Evolutionary conservation across 805 yeast species (phyloP), one percentile per base, ranked within the genome.

Genomic region (Tetrapisispora phaffii): DNA sequence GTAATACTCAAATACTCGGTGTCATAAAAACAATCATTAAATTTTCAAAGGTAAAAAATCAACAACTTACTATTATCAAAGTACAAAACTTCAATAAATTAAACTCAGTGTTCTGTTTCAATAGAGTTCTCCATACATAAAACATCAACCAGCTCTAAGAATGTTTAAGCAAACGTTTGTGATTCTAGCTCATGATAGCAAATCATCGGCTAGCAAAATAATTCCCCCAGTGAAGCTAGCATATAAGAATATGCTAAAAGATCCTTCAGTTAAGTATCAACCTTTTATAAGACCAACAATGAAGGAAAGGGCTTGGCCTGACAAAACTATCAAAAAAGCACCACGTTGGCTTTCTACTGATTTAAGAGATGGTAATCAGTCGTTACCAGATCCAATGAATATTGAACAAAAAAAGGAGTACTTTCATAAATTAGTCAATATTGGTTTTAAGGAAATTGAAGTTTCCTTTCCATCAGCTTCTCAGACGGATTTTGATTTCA

Each of bases 261-360:
- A 81, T 54, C 88, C 88, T 5, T 72, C 81, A 1, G 62, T 58
- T 13, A 84, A 84, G 58, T 84, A 84, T 58, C 72, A 65, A 51
- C 67, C 76, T 33, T 82, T 80, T 59, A 63, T 62, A 29, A 67
- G 70, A 16, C 72, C 80, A 1, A 57, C 77, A 37, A 66, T 85
- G 50, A 76, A 80, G 2, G 69, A 78, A 48, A 74, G 93, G 46
- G 72, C 74, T 49, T 84, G 94, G 94, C 94, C 94, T 1, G 57
- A 70, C 32, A 71, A 72, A 47, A 64, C 73, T 15, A 60, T 85
- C 46, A 68, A 67, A 42, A 75, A 75, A 58, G 75, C 88, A 3
- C 94, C 94, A 19, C 70, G 93, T 53, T 84, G 93, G 93, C 69
- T 85, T 39, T 80, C 89, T 19, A 84, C 94, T 3, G 94, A 85